Conservation (phyloP, 495 filamentous ascomycete genomes). For the Parmelia sp. region DNA sequence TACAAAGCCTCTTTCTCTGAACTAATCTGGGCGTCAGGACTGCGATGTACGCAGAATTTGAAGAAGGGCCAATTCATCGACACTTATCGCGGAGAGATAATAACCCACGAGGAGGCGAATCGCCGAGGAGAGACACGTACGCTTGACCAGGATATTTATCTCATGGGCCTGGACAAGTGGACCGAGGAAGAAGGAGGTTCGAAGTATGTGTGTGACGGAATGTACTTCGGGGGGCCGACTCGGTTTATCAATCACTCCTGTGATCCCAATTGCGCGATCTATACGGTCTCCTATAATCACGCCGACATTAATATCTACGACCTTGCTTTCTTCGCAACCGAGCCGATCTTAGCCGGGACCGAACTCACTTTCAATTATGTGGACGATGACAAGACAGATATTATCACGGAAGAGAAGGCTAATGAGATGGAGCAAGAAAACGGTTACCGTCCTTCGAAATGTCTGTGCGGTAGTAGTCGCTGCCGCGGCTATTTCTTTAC, state of each 20-base stretch:
- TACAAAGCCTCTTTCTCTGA: conserved; percentile 6
- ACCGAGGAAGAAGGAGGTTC: conserved; percentile 34
- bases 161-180: conserved; percentile 83
- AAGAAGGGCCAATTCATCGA: conserved; percentile 80
- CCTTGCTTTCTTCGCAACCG: conserved; percentile 74
- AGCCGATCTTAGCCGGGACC: conserved; percentile 58
- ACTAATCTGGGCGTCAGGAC: conserved; percentile 40
- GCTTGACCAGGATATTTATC: conserved; percentile 58
- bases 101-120: conserved; percentile 64
- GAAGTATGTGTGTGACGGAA: conserved; percentile 53
- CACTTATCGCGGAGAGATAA: conserved; percentile 81
- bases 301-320: conserved; percentile 73
- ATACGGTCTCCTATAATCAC: conserved; percentile 73
- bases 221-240: conserved; percentile 49
- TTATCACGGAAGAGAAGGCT: conserved; percentile 36
- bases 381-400: conserved; percentile 47
- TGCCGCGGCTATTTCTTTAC: conserved; percentile 63
- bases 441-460: conserved; percentile 46
- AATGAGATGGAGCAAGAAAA: conserved; percentile 44
- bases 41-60: conserved; percentile 62
- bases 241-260: conserved; percentile 66
- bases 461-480: conserved; percentile 59
- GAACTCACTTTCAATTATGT: conserved; percentile 89
- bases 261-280: conserved; percentile 70
- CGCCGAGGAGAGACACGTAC: conserved; percentile 40